Evolutionary conservation across 352 stramenopile genomes (phyloP), one percentile per base, ranked within the genome.

Genomic region (Phytophthora syringae): DNA sequence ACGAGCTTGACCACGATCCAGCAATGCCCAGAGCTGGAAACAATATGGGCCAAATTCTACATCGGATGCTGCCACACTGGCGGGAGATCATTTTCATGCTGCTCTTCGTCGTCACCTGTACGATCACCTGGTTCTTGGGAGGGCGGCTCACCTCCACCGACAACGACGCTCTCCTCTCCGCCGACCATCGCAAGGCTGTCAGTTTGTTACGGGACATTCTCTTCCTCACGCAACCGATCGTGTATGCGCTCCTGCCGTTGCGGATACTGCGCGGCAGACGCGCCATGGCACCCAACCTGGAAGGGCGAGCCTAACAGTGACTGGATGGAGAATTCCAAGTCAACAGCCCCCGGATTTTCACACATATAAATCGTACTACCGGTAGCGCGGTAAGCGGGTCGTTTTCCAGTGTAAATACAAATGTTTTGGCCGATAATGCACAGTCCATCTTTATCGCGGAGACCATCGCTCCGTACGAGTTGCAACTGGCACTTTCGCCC

Each of bases 391-490:
- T n/a, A n/a, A n/a, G n/a, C n/a, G n/a, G n/a, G n/a, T n/a, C n/a
- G n/a, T n/a, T n/a, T n/a, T n/a, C n/a, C n/a, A n/a, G n/a, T n/a
- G n/a, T n/a, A n/a, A n/a, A n/a, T n/a, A n/a, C n/a, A n/a, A n/a
- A n/a, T n/a, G n/a, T n/a, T n/a, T n/a, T n/a, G n/a, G n/a, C n/a
- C n/a, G n/a, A n/a, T n/a, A n/a, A n/a, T n/a, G n/a, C n/a, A n/a
- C n/a, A n/a, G n/a, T n/a, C n/a, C n/a, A n/a, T n/a, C n/a, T n/a
- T n/a, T n/a, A n/a, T n/a, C n/a, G n/a, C n/a, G n/a, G n/a, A n/a
- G n/a, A n/a, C n/a, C n/a, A n/a, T n/a, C n/a, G n/a, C 97, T 30
- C 96, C 96, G 39, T 93, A 81, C 49, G 97, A 99, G 67, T 81
- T 99, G 47, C 88, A 98, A 59, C 81, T 99, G 45, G 96, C 96